Evolutionary conservation across 805 yeast species (phyloP), one percentile per base, ranked within the genome.

Genomic region (Blastobotrys terrestris): DNA sequence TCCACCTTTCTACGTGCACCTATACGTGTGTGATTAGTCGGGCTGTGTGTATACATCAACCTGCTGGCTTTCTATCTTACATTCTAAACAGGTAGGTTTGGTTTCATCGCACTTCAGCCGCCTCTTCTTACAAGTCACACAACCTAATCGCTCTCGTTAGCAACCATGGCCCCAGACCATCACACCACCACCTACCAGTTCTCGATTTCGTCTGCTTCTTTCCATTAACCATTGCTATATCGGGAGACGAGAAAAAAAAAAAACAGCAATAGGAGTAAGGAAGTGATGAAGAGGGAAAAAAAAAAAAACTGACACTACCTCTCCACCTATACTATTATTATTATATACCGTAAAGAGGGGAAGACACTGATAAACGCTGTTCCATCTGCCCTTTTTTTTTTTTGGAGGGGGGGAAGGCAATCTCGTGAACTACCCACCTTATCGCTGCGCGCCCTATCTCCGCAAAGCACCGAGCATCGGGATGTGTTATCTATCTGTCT

Each of bases 91-190:
- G 4, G 72, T 66, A 0, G 97, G 97, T 55, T 82, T 85, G 0
- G 73, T 72, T 67, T 92, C 97, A 65, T 91, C 97, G 73, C 98
- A 91, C 66, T 91, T 91, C 43, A 92, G 96, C 50, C 97, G 74
- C 61, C 98, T 77, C 58, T 80, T 78, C 64, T 91, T 91, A 70
- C 98, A 91, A 1, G 95, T 87, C 42, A 83, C 79, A 70, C 98
- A 91, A 0, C 98, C 98, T 44, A 26, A 13, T 41, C 22, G n/a
- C 14, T 7, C 11, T 15, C 22, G 26, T 69, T 73, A 39, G 43
- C 43, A 39, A 39, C 15, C 35, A 26, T 26, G 35, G 8, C 35
- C 8, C 44, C 13, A 7, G 44, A 18, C 7, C 7, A 8, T 15
- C 6, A 7, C n/a, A 22, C 22, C 14, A 18, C 4, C 3, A 6